Base-by-base conservation (phyloP, 148 eudicot genomes). In the Nepenthes mirabilis region DNA sequence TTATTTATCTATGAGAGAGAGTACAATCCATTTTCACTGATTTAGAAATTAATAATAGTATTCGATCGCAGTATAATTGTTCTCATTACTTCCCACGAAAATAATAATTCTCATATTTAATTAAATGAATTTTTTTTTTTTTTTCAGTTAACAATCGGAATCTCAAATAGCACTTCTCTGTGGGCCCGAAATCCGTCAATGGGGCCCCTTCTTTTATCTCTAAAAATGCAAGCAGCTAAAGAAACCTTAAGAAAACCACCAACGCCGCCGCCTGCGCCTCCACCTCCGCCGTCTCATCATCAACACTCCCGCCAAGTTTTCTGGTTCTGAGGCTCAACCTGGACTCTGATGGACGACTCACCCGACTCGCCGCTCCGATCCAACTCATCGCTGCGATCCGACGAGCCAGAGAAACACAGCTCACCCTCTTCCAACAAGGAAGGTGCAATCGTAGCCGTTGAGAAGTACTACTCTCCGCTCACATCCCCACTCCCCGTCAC, bases 301-400 rank as follows among this genome's bases (percentile, higher is more conserved):
- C 45, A 59, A 14, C 49, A 14, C 1, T 0, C 33, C 10, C 63
- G 6, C 33, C 65, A 51, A 34, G 35, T 14, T 35, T 52, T 13
- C 34, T 34, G 55, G 11, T 34, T 40, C 58, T 3, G 43, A 35
- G 49, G 36, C 66, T 3, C 66, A 11, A 63, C 5, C 66, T 35
- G 49, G 1, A 14, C 8, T 13, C 59, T 32, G 14, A 14, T 45
- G 33, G 45, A 52, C 52, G 82, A 82, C 33, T 76, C 82, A 0
- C 76, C 70, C 49, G 81, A 81, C 65, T 80, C 95, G 5, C 89
- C 91, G 0, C 86, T 78, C 54, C 91, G 84, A 45, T 78, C 75
- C 23, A 75, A 77, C 3, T 76, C 80, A 14, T 80, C 76, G 0
- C 54, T 72, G 63, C 76, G 68, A 36, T 83, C 89, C 57, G 80